Percentiles rank a stretch among this genome's conserved stretches.
Evolutionary conservation across 2,329 filamentous ascomycete genomes (phyloP).

Genomic region (Paraconiothyrium brasiliense): DNA sequence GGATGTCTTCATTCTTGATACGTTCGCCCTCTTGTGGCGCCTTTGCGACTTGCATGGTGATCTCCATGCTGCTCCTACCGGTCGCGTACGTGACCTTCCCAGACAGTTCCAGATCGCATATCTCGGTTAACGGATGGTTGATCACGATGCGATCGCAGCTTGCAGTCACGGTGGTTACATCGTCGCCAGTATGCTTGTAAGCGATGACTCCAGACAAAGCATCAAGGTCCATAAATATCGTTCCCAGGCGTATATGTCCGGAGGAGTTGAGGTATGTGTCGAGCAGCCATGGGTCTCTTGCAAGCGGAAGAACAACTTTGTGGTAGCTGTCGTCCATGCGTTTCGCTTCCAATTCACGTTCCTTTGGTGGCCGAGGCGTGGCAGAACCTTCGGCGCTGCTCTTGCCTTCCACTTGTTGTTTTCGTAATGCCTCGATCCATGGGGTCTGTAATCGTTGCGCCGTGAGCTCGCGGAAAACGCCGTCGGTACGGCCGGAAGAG

Average conservation of each 20-base stretch:
- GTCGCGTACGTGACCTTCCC: slow-evolving; percentile 76
- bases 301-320: slow-evolving; percentile 73
- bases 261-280: slow-evolving; percentile 81
- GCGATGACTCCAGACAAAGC: slow-evolving; percentile 79
- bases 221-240: slow-evolving; percentile 82
- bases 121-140: slow-evolving; percentile 76
- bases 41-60: slow-evolving; percentile 77
- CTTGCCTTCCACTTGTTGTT: slow-evolving; percentile 55
- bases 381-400: slow-evolving; percentile 42
- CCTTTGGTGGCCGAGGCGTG: slow-evolving; percentile 48
- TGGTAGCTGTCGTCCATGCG: slow-evolving; percentile 78
- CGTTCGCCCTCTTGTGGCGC: slow-evolving; percentile 67
- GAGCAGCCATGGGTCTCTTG: slow-evolving; percentile 77
- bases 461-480: slow-evolving; percentile 66
- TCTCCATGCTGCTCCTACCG: slow-evolving; percentile 76
- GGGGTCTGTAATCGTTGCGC: slow-evolving; percentile 64
- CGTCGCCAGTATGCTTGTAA: slow-evolving; percentile 73
- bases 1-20: slow-evolving; percentile 66
- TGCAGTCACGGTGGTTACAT: slow-evolving; percentile 70
- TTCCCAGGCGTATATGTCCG: slow-evolving; percentile 76
- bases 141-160: slow-evolving; percentile 72
- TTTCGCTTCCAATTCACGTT: slow-evolving; percentile 70
- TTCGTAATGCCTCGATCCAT: slow-evolving; percentile 72
- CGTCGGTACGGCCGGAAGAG: slow-evolving; percentile 57
- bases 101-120: slow-evolving; percentile 80